Evolutionary conservation across 257 asterid genomes (phyloP).

Genomic region (Solanum sparsipilum): DNA sequence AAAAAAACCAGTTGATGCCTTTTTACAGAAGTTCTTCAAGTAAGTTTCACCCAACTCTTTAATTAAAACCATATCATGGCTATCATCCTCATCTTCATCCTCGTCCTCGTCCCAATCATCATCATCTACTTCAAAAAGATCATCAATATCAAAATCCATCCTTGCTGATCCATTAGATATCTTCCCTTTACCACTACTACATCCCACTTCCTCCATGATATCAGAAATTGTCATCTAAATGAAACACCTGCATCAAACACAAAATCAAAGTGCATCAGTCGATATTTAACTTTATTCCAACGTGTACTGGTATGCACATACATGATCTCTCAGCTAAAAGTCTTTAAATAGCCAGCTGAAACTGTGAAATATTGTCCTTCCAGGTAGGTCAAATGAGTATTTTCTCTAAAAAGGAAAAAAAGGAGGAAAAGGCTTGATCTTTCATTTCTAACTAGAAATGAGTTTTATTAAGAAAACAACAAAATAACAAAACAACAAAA

Average conservation of each 20-base stretch:
- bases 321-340: neutral
- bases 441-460: neutral
- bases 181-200: constrained; percentile 10
- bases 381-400: neutral
- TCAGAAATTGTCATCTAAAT: neutral
- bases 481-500: neutral
- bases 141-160: constrained; percentile 16
- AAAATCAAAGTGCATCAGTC: neutral
- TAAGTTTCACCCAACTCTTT: constrained; percentile 11
- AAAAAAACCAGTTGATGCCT: constrained; percentile 63
- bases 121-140: constrained; percentile 42
- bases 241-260: neutral
- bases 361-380: neutral
- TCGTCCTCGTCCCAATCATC: constrained; percentile 50
- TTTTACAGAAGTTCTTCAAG: constrained; percentile 47
- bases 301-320: neutral
- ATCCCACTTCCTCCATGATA: constrained; percentile 5
- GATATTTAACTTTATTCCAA: neutral
- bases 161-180: constrained; percentile 1
- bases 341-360: neutral
- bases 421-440: neutral
- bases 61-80: constrained; percentile 21
- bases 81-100: constrained; percentile 18
- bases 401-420: neutral
- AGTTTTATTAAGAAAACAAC: neutral